Percentiles rank a stretch among this genome's conserved stretches.
phyloP scores from a whole-genome alignment of 352 stramenopile species.

The Phytophthora tentaculata region DNA sequence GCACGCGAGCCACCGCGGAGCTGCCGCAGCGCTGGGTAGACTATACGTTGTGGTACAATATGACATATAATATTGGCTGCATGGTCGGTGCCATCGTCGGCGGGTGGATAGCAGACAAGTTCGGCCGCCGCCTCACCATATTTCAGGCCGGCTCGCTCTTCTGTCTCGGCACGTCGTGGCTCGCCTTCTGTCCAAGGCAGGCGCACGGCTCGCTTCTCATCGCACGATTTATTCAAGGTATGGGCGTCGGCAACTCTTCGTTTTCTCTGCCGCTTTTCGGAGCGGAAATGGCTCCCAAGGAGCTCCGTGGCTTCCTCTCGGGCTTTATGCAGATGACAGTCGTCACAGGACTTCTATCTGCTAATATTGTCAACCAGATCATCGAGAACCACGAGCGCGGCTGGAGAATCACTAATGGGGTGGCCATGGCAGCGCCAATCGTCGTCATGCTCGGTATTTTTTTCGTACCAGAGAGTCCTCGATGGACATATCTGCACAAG shows the following conservation, averaged over 20 bases:
- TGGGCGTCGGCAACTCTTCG: slow-evolving; percentile 57
- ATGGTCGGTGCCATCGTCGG: slow-evolving; percentile 48
- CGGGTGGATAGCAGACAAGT: slow-evolving; percentile 51
- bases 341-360: slow-evolving; percentile 50
- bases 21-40: slow-evolving; percentile 52
- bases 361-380: slow-evolving; percentile 53
- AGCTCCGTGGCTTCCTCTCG: slow-evolving; percentile 62
- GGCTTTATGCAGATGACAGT: slow-evolving; percentile 75
- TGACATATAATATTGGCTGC: slow-evolving; percentile 62
- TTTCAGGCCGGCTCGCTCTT: slow-evolving; percentile 50
- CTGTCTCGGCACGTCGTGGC: slow-evolving; percentile 48
- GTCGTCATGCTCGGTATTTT: slow-evolving; percentile 65
- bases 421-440: slow-evolving; percentile 46
- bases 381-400: slow-evolving; percentile 42
- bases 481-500: slow-evolving; percentile 49
- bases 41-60: slow-evolving; percentile 62
- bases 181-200: slow-evolving; percentile 40
- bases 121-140: slow-evolving; percentile 46
- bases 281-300: slow-evolving; percentile 67
- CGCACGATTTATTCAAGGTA: slow-evolving; percentile 49
- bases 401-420: slow-evolving; percentile 54
- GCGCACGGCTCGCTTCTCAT: slow-evolving; percentile 42
- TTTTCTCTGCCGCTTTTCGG: slow-evolving; percentile 62
- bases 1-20: slow-evolving; percentile 32
- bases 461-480: slow-evolving; percentile 47